Evolutionary conservation across 2,329 filamentous ascomycete genomes (phyloP).

Genomic region (Pyrenophora teres): DNA sequence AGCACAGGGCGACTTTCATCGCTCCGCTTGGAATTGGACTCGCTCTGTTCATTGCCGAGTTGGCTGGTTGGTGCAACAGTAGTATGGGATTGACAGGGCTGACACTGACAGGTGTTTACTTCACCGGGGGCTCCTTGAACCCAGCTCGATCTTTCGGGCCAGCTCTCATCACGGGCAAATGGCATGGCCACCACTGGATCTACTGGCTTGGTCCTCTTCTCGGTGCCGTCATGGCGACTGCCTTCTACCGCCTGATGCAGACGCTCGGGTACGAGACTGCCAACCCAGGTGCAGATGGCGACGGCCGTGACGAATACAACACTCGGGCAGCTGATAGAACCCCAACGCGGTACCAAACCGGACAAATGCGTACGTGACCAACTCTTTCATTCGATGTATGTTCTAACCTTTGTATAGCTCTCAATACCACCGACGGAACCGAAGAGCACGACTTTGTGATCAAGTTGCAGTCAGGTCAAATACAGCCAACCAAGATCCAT

Average conservation of each 20-base stretch:
- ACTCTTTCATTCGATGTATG: not conserved
- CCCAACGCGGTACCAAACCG: not conserved
- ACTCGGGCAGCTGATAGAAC: constrained; percentile 5
- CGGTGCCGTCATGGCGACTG: constrained; percentile 52
- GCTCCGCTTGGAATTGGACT: constrained; percentile 52
- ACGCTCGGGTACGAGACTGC: constrained; percentile 57
- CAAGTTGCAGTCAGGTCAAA: constrained; percentile 16
- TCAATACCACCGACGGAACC: constrained; percentile 32
- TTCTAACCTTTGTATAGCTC: constrained; percentile 27
- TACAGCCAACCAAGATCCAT: constrained; percentile 2
- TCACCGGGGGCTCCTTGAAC: constrained; percentile 55
- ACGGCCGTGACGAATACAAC: constrained; percentile 48
- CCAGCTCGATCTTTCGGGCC: constrained; percentile 57
- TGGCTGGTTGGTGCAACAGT: constrained; percentile 42
- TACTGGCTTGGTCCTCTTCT: constrained; percentile 57
- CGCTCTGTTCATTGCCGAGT: constrained; percentile 53
- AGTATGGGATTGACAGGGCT: constrained; percentile 1
- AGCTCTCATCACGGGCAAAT: constrained; percentile 50
- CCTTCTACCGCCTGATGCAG: constrained; percentile 58
- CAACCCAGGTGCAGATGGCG: constrained; percentile 55
- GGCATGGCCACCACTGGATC: constrained; percentile 56
- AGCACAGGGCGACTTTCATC: constrained; percentile 48
- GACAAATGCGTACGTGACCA: not conserved
- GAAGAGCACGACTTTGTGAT: constrained; percentile 32
- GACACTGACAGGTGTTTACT: constrained; percentile 49